These are phyloP conservation scores for Fusarium devonianum DNA, from an alignment of 2,329 filamentous ascomycete genomes.

Conservation along the genomic window DNA sequence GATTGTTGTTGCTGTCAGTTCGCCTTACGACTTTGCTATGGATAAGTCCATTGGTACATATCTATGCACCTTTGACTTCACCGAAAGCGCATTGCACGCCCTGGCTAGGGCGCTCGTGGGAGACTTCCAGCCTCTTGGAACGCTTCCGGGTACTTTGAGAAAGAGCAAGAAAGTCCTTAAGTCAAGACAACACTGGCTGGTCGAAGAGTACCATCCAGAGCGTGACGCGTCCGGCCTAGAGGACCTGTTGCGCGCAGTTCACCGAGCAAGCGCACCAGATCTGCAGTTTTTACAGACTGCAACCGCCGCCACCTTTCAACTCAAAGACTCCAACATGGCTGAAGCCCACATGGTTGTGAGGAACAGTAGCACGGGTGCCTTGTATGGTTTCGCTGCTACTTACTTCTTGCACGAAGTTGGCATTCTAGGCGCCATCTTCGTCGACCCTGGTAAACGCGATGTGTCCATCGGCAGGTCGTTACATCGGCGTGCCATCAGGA, in stretches of 20 bases:
- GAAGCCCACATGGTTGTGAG: constrained; percentile 91
- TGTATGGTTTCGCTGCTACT: constrained; percentile 92
- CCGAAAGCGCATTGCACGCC: constrained; percentile 86
- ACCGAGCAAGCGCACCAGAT: constrained; percentile 70
- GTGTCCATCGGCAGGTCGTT: constrained; percentile 90
- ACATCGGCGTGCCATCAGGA: constrained; percentile 83
- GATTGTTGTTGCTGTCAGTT: constrained; percentile 91
- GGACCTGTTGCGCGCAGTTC: constrained; percentile 74
- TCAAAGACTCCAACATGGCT: constrained; percentile 73
- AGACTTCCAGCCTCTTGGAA: constrained; percentile 67
- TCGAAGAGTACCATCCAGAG: constrained; percentile 84
- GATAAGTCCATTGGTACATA: constrained; percentile 91
- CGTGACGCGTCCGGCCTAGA: constrained; percentile 78
- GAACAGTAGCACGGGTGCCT: constrained; percentile 87
- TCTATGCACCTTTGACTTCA: constrained; percentile 95
- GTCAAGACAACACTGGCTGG: constrained; percentile 93
- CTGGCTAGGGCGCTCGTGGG: constrained; percentile 85
- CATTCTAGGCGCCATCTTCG: constrained; percentile 85
- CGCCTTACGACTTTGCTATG: constrained; percentile 95
- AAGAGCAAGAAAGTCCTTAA: constrained; percentile 88
- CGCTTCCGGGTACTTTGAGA: constrained; percentile 75
- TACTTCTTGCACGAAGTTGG: constrained; percentile 79
- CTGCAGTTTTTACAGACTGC: constrained; percentile 75
- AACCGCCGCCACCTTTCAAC: constrained; percentile 76
- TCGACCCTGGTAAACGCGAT: constrained; percentile 85